Base-by-base conservation (phyloP, 108 stramenopile genomes). In the Skeletonema tropicum region DNA sequence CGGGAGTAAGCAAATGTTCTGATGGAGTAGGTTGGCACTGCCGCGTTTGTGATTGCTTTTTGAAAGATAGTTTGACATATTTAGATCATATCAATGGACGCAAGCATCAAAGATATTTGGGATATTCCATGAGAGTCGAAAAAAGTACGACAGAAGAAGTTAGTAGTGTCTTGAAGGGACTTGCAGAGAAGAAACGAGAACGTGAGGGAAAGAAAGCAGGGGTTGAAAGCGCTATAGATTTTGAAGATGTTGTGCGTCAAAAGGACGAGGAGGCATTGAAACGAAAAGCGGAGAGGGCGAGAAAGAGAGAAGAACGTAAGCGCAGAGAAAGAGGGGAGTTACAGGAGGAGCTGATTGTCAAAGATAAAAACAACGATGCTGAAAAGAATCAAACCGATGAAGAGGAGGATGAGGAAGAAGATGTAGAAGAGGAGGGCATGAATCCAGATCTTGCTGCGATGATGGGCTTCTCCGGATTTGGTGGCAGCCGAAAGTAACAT, bases 31-130 rank as follows among this genome's bases (percentile, higher is more conserved):
- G 97, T 8, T 98, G 96, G 94, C 97, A 95, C 71, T 98, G 98
- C 73, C 90, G 91, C 31, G 96, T 97, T 6, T 99, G 98, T 80
- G 96, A 97, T 71, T 97, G 97, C 66, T 92, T 95, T 68, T 60
- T 99, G 48, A 96, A 95, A 70, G 98, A 99, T 74, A 92, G 90
- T 17, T 80, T 90, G 32, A 92, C 94, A 30, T 99, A 99, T 66
- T 73, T 99, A 35, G 98, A 97, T 86, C 98, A 99, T 74, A 94
- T 98, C 66, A 96, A 96, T 74, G 95, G 98, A 48, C 90, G 91
- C 70, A 99, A 98, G 66, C 98, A 98, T 86, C 97, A 98, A 77
- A 76, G 93, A 13, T 89, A 93, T 46, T 73, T 98, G 30, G 98
- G 98, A 36, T 98, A 87, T 73, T 88, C 94, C 46, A 98, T 98